Evolutionary conservation across 2,329 filamentous ascomycete species (phyloP).

Genomic region (Epichloe hybrida): DNA sequence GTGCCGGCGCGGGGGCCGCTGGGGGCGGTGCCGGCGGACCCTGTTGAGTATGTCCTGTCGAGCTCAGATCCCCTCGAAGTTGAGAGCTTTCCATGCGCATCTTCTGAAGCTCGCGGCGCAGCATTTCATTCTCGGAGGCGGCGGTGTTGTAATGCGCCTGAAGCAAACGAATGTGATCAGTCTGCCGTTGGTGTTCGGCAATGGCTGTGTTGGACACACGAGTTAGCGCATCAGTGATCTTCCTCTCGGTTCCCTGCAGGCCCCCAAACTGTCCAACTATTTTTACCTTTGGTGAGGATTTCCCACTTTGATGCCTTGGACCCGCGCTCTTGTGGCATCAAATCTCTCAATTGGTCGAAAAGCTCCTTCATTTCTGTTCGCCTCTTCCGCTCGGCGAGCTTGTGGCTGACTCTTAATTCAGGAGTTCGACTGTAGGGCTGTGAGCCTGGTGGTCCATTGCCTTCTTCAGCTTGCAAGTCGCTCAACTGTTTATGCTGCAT

Average conservation of each 20-base stretch:
- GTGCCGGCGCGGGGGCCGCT: slow-evolving; percentile 9
- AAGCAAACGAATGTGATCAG: slow-evolving; percentile 33
- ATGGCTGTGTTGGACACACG: slow-evolving; percentile 32
- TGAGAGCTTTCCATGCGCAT: slow-evolving; percentile 35
- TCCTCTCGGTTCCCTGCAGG: no score
- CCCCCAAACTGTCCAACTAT: slow-evolving; percentile 8
- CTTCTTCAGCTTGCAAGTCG: slow-evolving; percentile 49
- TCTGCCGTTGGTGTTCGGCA: slow-evolving; percentile 43
- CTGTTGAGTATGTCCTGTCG: slow-evolving; percentile 10
- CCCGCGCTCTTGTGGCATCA: slow-evolving; percentile 68
- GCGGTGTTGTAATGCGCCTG: slow-evolving; percentile 30
- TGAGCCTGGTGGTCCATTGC: slow-evolving; percentile 34
- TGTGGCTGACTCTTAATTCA: slow-evolving; percentile 71
- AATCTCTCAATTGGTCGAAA: slow-evolving; percentile 65
- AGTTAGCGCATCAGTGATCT: neutral
- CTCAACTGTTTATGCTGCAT: slow-evolving; percentile 62
- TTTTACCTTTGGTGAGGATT: slow-evolving; percentile 65
- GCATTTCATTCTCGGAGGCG: slow-evolving; percentile 30
- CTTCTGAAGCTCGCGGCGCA: slow-evolving; percentile 35
- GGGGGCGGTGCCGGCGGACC: slow-evolving; percentile 13
- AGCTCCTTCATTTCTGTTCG: slow-evolving; percentile 81
- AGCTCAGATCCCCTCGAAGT: slow-evolving; percentile 24
- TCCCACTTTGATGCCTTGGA: slow-evolving; percentile 87
- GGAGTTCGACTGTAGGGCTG: slow-evolving; percentile 75
- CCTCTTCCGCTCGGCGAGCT: slow-evolving; percentile 71